Evolutionary conservation across 2,329 filamentous ascomycete genomes (phyloP).

Genomic region (Penicillium glabrum): DNA sequence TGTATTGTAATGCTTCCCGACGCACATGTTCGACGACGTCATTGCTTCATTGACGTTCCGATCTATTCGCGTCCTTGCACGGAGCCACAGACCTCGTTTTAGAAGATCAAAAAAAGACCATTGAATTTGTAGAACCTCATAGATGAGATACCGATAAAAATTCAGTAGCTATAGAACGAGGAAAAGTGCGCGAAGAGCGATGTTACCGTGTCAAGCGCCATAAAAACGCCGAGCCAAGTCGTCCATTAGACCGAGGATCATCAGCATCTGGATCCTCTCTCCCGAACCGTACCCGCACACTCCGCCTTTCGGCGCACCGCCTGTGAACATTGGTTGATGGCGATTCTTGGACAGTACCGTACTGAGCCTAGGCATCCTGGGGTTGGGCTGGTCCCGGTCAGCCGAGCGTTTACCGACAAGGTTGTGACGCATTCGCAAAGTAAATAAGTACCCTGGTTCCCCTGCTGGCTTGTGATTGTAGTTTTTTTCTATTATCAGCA

Average conservation of each 20-base stretch:
- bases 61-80: constrained; percentile 1
- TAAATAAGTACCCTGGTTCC: constrained; percentile 32
- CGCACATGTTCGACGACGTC: constrained; percentile 24
- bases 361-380: constrained; percentile 21
- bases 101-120: background rate
- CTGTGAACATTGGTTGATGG: constrained; percentile 25
- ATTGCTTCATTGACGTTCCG: constrained; percentile 10
- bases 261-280: constrained; percentile 37
- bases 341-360: background rate
- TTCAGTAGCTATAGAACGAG: background rate
- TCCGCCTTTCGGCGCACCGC: constrained; percentile 28
- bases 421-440: constrained; percentile 29
- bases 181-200: background rate
- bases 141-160: constrained; percentile 13
- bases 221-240: constrained; percentile 11
- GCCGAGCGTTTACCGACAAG: constrained; percentile 42
- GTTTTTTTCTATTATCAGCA: background rate
- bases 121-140: background rate
- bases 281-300: constrained; percentile 31
- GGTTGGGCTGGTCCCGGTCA: constrained; percentile 34
- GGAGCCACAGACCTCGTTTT: background rate
- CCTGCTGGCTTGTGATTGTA: constrained; percentile 31
- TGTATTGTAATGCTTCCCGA: constrained; percentile 17
- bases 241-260: constrained; percentile 43
- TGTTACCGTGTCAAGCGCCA: constrained; percentile 5